Conservation (phyloP, 495 filamentous ascomycete genomes). For the Aspergillus asperescens region DNA sequence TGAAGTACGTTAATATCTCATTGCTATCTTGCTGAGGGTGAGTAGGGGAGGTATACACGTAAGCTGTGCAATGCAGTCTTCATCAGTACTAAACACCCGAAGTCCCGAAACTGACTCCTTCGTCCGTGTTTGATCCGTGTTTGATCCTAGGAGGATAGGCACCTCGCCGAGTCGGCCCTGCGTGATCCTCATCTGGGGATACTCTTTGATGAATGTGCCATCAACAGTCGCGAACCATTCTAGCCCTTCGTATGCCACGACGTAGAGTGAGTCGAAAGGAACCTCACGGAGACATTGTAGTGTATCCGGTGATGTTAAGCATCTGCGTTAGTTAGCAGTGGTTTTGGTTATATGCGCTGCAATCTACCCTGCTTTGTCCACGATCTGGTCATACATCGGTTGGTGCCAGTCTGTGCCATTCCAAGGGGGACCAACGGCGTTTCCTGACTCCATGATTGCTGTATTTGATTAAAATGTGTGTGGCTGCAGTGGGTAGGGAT, state of each 20-base stretch:
- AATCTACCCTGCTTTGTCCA: conserved; percentile 28
- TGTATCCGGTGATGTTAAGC: conserved; percentile 49
- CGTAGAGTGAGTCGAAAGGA: conserved; percentile 52
- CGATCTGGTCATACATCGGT: conserved; percentile 36
- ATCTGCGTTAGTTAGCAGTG: conserved; percentile 36
- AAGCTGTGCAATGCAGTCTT: conserved; percentile 40
- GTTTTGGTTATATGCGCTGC: not conserved
- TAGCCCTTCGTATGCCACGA: conserved; percentile 40
- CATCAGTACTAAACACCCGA: conserved; percentile 31
- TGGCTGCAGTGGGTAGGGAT: not conserved
- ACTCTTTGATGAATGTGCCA: conserved; percentile 44
- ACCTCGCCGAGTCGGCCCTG: conserved; percentile 36
- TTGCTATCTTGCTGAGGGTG: not conserved
- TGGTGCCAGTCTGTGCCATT: conserved; percentile 40
- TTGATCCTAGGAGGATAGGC: conserved; percentile 43
- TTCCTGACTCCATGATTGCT: conserved; percentile 68
- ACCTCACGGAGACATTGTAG: conserved; percentile 57
- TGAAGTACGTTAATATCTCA: not conserved
- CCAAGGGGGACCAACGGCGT: conserved; percentile 34
- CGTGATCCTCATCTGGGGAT: conserved; percentile 34
- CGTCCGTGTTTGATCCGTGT: conserved; percentile 48
- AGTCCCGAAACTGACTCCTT: conserved; percentile 45
- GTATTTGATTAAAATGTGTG: not conserved
- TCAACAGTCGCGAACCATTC: conserved; percentile 46
- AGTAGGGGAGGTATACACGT: conserved; percentile 21